Percentiles rank a stretch among this genome's conserved stretches.
phyloP scores from a whole-genome alignment of 2,329 filamentous ascomycete genomes.

The Fusarium proliferatum region DNA sequence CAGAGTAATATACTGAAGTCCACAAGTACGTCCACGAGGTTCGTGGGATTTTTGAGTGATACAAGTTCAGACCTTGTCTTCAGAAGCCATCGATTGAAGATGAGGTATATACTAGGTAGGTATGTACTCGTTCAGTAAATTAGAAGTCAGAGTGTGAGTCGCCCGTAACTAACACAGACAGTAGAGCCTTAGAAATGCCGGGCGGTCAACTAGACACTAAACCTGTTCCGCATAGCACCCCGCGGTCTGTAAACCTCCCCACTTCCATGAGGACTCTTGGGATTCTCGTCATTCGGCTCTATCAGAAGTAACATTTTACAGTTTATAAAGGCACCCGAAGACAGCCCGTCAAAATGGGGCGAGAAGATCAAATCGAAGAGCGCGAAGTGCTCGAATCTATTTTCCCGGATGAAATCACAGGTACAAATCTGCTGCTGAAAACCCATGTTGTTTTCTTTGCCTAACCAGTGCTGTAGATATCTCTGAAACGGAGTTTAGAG shows the following conservation, averaged over 20 bases:
- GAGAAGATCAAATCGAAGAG: conserved; percentile 94
- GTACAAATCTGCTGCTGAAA: conserved; percentile 57
- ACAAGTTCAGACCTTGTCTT: background rate
- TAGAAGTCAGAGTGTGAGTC: background rate
- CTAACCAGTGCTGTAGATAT: conserved; percentile 70
- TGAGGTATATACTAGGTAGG: background rate
- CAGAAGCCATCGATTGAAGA: background rate
- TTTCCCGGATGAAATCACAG: conserved; percentile 96
- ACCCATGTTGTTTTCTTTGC: background rate
- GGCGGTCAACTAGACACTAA: conserved; percentile 50
- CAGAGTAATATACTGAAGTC: background rate
- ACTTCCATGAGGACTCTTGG: conserved; percentile 38
- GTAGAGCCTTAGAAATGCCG: conserved; percentile 43
- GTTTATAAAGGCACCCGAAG: background rate
- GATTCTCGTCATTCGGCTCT: conserved; percentile 31
- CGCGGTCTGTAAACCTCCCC: conserved; percentile 44
- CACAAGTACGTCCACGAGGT: background rate
- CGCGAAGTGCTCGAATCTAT: conserved; percentile 98
- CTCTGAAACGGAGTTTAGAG: conserved; percentile 87
- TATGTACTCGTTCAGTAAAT: background rate
- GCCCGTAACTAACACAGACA: background rate
- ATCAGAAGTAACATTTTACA: conserved; percentile 15
- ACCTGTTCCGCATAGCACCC: conserved; percentile 39
- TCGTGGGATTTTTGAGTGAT: background rate
- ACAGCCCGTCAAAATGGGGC: conserved; percentile 61